A percentile compares a stretch with the other conserved stretches of the same genome.
Evolutionary conservation across 768 basidiomycete species (phyloP).

Genomic region (Mycena venus): DNA sequence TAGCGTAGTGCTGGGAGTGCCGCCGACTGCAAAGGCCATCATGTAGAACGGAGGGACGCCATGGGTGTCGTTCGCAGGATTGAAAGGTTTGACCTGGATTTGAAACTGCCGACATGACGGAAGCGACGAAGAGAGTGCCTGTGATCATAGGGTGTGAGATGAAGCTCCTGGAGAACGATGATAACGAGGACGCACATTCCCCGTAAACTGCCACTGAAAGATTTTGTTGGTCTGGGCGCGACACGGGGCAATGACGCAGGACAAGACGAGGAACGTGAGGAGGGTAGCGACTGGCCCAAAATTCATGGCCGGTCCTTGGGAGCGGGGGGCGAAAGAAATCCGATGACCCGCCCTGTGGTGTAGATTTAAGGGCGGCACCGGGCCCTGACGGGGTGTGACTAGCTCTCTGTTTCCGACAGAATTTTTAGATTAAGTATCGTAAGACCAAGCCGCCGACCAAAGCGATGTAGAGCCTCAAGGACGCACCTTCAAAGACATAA

Average conservation of each 20-base stretch:
- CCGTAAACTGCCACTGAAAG: constrained; percentile 27
- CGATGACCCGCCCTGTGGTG: constrained; percentile 23
- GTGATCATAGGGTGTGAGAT: background rate
- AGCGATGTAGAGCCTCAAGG: background rate
- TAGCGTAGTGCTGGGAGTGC: constrained; percentile 39
- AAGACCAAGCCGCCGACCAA: background rate
- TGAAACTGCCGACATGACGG: constrained; percentile 38
- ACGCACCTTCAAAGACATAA: constrained; percentile 31
- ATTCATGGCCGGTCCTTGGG: constrained; percentile 22
- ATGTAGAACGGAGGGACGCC: constrained; percentile 51
- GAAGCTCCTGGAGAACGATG: background rate
- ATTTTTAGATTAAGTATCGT: background rate
- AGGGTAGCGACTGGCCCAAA: constrained; percentile 22
- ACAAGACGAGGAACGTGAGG: constrained; percentile 25
- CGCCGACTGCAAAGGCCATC: constrained; percentile 48
- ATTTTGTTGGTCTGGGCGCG: constrained; percentile 18
- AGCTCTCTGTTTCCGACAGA: constrained; percentile 22
- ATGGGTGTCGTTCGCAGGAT: constrained; percentile 30
- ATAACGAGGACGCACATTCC: constrained; percentile 1
- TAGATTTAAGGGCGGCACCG: constrained; percentile 27
- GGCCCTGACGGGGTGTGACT: constrained; percentile 34
- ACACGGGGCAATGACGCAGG: constrained; percentile 16
- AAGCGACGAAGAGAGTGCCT: constrained; percentile 29
- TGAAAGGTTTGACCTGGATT: constrained; percentile 40
- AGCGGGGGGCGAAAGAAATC: constrained; percentile 6